Base-by-base conservation (phyloP, 1,284 basidiomycete genomes). In the Porogramme epimiltina region DNA sequence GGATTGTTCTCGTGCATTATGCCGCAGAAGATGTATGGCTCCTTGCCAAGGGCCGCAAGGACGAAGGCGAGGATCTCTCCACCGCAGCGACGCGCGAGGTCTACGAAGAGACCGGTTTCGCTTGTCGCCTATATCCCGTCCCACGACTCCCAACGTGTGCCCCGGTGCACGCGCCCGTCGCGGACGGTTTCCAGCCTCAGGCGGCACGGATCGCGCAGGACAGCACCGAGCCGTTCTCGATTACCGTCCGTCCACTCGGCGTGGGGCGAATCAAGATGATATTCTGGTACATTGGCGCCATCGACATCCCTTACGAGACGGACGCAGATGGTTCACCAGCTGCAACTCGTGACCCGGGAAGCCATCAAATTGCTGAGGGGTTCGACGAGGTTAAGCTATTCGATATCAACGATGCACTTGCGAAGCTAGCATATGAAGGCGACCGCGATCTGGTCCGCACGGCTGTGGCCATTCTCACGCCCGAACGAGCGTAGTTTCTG, bases 41-140 rank as follows among this genome's bases (percentile, higher is more conserved):
- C 4, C 74, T 85, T 13, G 79, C 82, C 22, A 85, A 84, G 49
- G 83, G 82, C 9, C 73, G 80, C 24, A 84, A 85, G 59, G 82
- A 84, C 60, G 65, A 70, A 40, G 77, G 76, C 9, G 83, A 85
- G 61, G 69, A 70, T 9, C 65, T 81, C 9, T 71, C 76, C 40
- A 59, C 59, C 2, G 71, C 81, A 0, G 81, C 82, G 0, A 58
- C 79, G 9, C 73, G 82, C 18, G 83, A 85, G 64, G 82, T 81
- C 0, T 78, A 73, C 60, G 82, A 84, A 59, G 83, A 85, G 65
- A 82, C 81, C 0, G 81, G 82, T 3, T 84, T 78, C 61, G 65
- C 62, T 2, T 84, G 82, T 60, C 59, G 64, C 16, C 67, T 68
- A 46, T 52, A 63, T 53, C 60, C 61, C 54, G 49, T 66, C 36